Conservation (phyloP, 1,139 yeast species). For the Debaryomycetaceae sp. region DNA sequence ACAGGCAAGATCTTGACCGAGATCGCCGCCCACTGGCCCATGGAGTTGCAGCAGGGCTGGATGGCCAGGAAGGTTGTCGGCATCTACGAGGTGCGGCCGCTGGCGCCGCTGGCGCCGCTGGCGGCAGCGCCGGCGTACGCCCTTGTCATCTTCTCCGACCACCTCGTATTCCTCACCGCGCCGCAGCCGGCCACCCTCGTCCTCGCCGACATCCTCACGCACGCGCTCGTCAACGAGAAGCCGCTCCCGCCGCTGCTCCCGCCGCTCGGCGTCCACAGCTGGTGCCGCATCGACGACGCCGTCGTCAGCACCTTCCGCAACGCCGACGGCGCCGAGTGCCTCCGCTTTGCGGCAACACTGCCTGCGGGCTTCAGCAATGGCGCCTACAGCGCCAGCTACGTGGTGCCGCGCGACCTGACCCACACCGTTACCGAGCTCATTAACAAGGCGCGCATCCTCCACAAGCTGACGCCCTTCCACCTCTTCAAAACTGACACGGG, state of each 20-base stretch:
- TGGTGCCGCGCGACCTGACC: slow-evolving; percentile 12
- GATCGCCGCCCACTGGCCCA: slow-evolving; percentile 82
- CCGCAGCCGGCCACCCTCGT: slow-evolving; percentile 35
- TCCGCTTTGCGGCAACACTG: slow-evolving; percentile 25
- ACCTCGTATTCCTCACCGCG: slow-evolving; percentile 54
- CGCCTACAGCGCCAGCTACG: slow-evolving; percentile 19
- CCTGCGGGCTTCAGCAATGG: slow-evolving; percentile 21
- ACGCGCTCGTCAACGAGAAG: slow-evolving; percentile 80
- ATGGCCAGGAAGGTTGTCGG: slow-evolving; percentile 78
- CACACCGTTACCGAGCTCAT: slow-evolving; percentile 57
- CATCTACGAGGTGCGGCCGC: slow-evolving; percentile 71
- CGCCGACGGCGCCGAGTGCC: slow-evolving; percentile 16
- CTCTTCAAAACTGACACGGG: slow-evolving; percentile 48
- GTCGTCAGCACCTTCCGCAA: slow-evolving; percentile 42
- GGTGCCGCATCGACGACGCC: slow-evolving; percentile 62
- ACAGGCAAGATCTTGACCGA: slow-evolving; percentile 86
- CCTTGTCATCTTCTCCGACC: slow-evolving; percentile 79
- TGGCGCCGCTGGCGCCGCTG: too few species aligned
- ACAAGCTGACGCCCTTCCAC: slow-evolving; percentile 83
- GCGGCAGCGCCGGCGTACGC: too few species aligned
- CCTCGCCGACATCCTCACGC: slow-evolving; percentile 80
- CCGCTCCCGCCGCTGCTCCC: slow-evolving; percentile 67
- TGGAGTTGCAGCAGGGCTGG: slow-evolving; percentile 86
- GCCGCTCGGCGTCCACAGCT: slow-evolving; percentile 58
- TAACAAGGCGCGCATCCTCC: slow-evolving; percentile 73